Conservation (phyloP, 306 rosid genomes). For the Canavalia gladiata region DNA sequence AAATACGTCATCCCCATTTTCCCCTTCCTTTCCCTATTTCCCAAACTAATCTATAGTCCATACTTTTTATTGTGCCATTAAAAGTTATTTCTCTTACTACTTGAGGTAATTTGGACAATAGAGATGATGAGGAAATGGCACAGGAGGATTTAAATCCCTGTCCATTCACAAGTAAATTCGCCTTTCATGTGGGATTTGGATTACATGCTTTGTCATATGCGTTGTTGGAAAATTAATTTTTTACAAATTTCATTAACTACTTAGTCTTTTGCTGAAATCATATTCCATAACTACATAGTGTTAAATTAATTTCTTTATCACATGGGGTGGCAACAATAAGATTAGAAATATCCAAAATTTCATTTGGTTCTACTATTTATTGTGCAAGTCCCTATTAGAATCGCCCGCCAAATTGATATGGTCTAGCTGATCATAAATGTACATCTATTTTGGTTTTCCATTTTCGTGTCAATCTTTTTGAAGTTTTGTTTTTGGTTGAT, state of each 20-base stretch:
- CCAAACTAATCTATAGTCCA: background rate
- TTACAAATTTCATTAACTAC: background rate
- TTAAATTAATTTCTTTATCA: constrained; percentile 11
- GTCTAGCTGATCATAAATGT: background rate
- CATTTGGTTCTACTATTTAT: background rate
- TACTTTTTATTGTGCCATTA: background rate
- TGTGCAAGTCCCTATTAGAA: background rate
- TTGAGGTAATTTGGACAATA: too few species aligned
- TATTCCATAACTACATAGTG: background rate
- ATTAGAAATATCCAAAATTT: background rate
- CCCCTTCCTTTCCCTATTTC: background rate
- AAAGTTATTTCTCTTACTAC: too few species aligned
- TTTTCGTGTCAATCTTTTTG: too few species aligned
- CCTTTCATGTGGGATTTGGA: background rate
- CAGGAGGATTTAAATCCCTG: background rate
- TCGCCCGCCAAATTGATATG: background rate
- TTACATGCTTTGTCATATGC: background rate
- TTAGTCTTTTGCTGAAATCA: background rate
- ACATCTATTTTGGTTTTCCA: background rate
- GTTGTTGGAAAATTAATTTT: background rate
- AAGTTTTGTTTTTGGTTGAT: too few species aligned
- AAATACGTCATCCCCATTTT: background rate
- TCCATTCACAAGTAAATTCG: constrained; percentile 21
- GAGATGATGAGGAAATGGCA: background rate
- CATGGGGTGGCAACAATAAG: constrained; percentile 4